Conservation (phyloP, 129 eudicot species). For the Smallanthus sonchifolius region DNA sequence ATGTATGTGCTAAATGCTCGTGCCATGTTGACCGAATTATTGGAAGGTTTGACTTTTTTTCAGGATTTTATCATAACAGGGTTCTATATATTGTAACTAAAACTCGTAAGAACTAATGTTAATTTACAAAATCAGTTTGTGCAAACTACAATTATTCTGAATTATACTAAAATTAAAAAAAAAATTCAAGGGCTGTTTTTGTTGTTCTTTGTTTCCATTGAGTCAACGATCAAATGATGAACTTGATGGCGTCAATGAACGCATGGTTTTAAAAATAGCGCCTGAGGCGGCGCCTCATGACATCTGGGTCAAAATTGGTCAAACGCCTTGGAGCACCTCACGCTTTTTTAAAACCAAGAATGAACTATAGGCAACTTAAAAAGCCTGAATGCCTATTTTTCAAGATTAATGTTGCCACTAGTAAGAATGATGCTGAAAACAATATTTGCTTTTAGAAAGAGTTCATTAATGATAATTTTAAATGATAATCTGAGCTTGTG, state of each 20-base stretch:
- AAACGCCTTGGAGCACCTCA: too few species aligned
- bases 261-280: too few species aligned
- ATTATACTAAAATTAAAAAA: too few species aligned
- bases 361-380: background rate
- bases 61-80: too few species aligned
- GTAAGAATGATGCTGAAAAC: constrained; percentile 1
- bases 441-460: background rate
- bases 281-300: too few species aligned
- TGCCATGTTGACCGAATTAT: constrained; percentile 59
- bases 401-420: background rate
- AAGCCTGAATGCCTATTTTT: background rate
- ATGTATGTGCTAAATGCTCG: constrained; percentile 88
- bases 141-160: too few species aligned
- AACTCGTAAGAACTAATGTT: too few species aligned
- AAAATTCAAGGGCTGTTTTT: background rate
- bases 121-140: too few species aligned
- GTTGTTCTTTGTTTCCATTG: background rate
- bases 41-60: constrained; percentile 57
- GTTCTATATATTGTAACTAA: too few species aligned
- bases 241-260: background rate
- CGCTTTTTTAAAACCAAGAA: too few species aligned
- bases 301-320: too few species aligned
- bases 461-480: background rate
- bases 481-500: background rate
- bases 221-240: background rate